Evolutionary conservation across 2,329 filamentous ascomycete genomes (phyloP).

Genomic region (Juglanconis oblonga): DNA sequence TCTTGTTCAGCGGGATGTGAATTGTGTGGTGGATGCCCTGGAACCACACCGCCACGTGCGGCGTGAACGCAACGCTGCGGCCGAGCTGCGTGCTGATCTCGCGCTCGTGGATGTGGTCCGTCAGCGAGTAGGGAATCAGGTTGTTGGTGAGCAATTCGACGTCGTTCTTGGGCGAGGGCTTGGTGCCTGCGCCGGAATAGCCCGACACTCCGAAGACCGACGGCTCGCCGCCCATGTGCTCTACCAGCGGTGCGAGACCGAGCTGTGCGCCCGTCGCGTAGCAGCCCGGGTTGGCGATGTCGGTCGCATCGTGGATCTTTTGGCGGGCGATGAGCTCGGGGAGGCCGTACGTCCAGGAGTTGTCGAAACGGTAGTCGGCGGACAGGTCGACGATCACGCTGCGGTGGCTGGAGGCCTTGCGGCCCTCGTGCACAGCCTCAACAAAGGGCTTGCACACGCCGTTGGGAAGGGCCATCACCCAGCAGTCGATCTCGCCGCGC

Average conservation of each 20-base stretch:
- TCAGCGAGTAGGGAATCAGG: conserved; percentile 85
- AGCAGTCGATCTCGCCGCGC: conserved; percentile 84
- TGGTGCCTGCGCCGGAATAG: conserved; percentile 93
- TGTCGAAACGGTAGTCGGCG: conserved; percentile 92
- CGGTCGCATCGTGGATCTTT: conserved; percentile 72
- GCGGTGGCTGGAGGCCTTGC: conserved; percentile 48
- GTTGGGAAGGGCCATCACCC: conserved; percentile 97
- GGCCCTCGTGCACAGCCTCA: conserved; percentile 75
- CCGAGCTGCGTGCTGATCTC: conserved; percentile 83
- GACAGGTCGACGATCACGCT: conserved; percentile 89
- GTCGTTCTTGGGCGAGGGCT: conserved; percentile 92
- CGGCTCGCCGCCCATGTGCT: conserved; percentile 72
- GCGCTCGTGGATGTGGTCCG: conserved; percentile 90
- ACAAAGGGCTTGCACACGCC: conserved; percentile 92
- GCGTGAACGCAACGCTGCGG: conserved; percentile 75
- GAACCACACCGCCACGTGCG: conserved; percentile 96
- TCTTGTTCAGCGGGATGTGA: conserved; percentile 79
- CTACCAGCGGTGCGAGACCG: conserved; percentile 78
- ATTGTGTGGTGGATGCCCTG: conserved; percentile 92
- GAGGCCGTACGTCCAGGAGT: conserved; percentile 83
- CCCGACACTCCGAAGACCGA: conserved; percentile 88
- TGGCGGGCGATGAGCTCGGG: conserved; percentile 79
- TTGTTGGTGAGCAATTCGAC: conserved; percentile 79
- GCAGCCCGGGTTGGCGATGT: conserved; percentile 91
- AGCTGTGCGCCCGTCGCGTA: conserved; percentile 93